These are phyloP conservation scores for Suillus ampliporus DNA, from an alignment of 768 basidiomycete genomes.

Conservation along the genomic window DNA sequence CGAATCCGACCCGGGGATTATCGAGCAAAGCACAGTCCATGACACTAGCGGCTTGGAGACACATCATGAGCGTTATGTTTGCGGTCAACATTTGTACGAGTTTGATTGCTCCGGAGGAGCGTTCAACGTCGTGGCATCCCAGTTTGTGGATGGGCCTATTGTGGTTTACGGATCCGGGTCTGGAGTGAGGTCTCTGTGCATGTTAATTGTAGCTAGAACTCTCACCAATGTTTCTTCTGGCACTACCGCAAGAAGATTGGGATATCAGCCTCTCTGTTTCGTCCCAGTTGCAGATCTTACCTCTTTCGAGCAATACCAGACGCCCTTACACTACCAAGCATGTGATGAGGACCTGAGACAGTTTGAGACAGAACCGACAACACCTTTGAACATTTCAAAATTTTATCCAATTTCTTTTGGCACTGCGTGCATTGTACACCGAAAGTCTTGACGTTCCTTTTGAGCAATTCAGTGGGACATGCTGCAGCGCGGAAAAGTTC, in stretches of 20 bases:
- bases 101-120: constrained; percentile 20
- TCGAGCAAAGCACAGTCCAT: constrained; percentile 19
- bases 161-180: background rate
- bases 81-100: constrained; percentile 16
- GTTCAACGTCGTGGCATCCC: constrained; percentile 17
- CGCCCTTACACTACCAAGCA: constrained; percentile 20
- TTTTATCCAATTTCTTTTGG: constrained; percentile 11
- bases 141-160: constrained; percentile 21
- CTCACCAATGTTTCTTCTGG: constrained; percentile 25
- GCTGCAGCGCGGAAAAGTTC: constrained; percentile 13
- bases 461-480: constrained; percentile 18
- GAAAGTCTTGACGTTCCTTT: constrained; percentile 8
- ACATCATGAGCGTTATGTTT: constrained; percentile 10
- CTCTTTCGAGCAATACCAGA: constrained; percentile 27
- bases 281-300: background rate
- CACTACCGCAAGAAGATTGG: constrained; percentile 6
- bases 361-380: background rate
- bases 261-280: background rate
- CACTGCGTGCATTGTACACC: constrained; percentile 21
- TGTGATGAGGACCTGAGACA: background rate
- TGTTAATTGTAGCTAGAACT: too few species aligned
- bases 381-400: constrained; percentile 20
- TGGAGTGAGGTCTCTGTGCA: background rate
- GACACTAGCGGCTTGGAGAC: constrained; percentile 17
- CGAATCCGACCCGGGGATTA: constrained; percentile 19